Base-by-base conservation (phyloP, 768 basidiomycete species). In the Boletus rufocinnamomeus region DNA sequence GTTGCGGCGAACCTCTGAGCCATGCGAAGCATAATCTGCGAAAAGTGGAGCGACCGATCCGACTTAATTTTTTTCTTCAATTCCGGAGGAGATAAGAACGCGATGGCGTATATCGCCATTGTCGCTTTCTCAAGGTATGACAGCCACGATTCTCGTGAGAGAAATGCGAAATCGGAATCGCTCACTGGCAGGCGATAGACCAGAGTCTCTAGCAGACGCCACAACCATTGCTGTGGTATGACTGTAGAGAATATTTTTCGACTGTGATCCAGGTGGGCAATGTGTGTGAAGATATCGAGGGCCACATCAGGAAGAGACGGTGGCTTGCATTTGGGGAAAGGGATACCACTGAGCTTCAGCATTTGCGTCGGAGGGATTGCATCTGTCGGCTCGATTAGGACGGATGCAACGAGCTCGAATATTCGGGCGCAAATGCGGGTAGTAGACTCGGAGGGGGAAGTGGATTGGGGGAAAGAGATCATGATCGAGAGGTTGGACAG, bases 81-180 rank as follows among this genome's bases (percentile, higher is more conserved):
- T 28, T 82, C 79, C 4, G 87, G 86, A 2, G 93, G 82, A 4
- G 93, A 84, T 54, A 95, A 77, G 78, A 94, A 98, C 25, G 87
- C 84, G 61, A 98, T 76, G 38, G 87, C 87, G 75, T 97, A 98
- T 43, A 97, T 81, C n/a, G 84, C 82, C 79, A 95, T 84, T 47
- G 89, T 79, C 52, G 80, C 76, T 63, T 89, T 90, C 77, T 95
- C 91, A 61, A 91, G 74, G 71, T 92, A 89, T 43, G 85, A 84
- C 46, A 95, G 71, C 86, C 91, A 93, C 23, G 75, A 67, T 67
- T 91, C 87, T 61, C 84, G 79, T 54, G 76, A 73, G 63, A 84
- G 74, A 60, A 89, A 73, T 66, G 85, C 75, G 70, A 92, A 91
- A 73, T 97, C 94, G 19, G 78, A 71, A 57, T 91, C 88, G 27